Conservation (phyloP, 1,139 yeast genomes). For the Scheffersomyces illinoinensis region DNA sequence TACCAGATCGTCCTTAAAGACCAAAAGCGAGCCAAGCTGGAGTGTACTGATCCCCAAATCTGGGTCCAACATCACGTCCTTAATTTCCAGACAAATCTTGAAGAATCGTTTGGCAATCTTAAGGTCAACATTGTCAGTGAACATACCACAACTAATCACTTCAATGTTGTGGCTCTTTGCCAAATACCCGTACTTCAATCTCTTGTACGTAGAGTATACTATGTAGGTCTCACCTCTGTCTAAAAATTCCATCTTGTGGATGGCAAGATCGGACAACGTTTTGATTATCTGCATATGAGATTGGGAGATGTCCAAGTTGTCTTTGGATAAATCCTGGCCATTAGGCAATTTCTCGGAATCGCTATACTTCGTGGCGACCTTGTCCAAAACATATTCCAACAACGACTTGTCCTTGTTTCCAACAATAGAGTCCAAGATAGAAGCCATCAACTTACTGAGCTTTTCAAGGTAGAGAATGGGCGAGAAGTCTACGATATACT, state of each 20-base stretch:
- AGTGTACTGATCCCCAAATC: constrained; percentile 51
- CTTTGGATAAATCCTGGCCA: constrained; percentile 4
- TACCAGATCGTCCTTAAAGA: constrained; percentile 44
- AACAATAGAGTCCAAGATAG: constrained; percentile 32
- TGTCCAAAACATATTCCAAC: constrained; percentile 30
- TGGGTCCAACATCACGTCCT: constrained; percentile 43
- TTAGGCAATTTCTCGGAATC: constrained; percentile 5
- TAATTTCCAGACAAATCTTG: constrained; percentile 40
- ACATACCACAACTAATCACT: constrained; percentile 45
- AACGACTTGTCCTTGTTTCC: constrained; percentile 24
- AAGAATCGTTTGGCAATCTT: constrained; percentile 35
- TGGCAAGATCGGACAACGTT: constrained; percentile 34
- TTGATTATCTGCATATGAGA: constrained; percentile 23
- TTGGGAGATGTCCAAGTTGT: constrained; percentile 9
- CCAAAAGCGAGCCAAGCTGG: constrained; percentile 57
- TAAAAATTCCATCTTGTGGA: constrained; percentile 41
- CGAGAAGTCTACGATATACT: constrained; percentile 31
- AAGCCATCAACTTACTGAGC: constrained; percentile 39
- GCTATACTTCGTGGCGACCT: constrained; percentile 25
- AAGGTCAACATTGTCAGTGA: constrained; percentile 39
- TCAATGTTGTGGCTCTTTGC: constrained; percentile 43
- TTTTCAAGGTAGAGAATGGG: constrained; percentile 50
- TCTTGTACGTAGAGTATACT: constrained; percentile 40
- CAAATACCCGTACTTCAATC: constrained; percentile 43
- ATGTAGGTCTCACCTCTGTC: constrained; percentile 48